A percentile compares a stretch with the other conserved stretches of the same genome.
phyloP scores from a whole-genome alignment of 169 alveolate species.

The Plasmodium cynomolgi region DNA sequence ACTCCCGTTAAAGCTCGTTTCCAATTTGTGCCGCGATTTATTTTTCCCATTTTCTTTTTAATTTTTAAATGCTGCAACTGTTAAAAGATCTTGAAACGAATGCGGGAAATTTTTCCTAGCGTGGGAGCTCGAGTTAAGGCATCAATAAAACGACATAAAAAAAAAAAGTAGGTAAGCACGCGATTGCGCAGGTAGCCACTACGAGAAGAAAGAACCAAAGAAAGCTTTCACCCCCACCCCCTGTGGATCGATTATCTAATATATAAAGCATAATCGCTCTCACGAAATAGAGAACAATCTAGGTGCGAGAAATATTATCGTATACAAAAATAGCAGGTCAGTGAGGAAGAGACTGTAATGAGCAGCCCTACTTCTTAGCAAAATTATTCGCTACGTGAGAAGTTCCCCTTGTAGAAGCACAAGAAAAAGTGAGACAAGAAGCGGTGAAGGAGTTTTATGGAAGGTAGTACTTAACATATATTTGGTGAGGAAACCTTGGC shows the following conservation, averaged over 20 bases:
- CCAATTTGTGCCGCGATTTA: background rate
- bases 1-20: background rate
- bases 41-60: background rate
- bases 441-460: background rate
- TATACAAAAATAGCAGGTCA: background rate
- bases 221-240: background rate
- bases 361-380: background rate
- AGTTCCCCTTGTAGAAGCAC: background rate
- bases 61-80: background rate
- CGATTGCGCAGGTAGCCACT: background rate
- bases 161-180: background rate
- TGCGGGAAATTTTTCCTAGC: background rate
- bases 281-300: background rate
- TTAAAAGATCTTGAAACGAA: background rate
- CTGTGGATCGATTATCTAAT: background rate
- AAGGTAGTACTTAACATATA: background rate
- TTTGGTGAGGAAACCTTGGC: background rate
- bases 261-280: background rate
- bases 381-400: background rate
- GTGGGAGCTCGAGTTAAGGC: background rate
- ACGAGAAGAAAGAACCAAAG: background rate
- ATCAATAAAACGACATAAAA: background rate
- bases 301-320: background rate
- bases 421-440: background rate
- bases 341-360: background rate